These are phyloP conservation scores for Neofusicoccum laricinum DNA, from an alignment of 2,329 filamentous ascomycete genomes.

Conservation along the genomic window DNA sequence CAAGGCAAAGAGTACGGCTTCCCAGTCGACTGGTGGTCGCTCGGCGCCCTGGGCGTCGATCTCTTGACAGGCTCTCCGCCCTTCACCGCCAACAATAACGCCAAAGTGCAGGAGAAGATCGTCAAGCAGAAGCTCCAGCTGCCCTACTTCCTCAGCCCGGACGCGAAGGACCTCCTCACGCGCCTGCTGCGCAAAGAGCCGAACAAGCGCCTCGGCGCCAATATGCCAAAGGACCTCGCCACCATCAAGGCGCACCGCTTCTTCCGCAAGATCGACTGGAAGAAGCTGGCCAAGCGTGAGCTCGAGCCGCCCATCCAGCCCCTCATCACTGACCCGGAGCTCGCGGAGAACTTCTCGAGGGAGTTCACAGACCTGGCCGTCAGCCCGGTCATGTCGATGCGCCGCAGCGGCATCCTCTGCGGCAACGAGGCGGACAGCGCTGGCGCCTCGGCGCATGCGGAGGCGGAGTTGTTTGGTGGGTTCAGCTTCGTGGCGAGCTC, in stretches of 20 bases:
- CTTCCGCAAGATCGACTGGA: conserved; percentile 97
- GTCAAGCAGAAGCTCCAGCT: conserved; percentile 84
- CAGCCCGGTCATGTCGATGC: conserved; percentile 58
- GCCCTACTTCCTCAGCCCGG: conserved; percentile 85
- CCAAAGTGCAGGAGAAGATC: conserved; percentile 95
- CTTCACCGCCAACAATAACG: conserved; percentile 85
- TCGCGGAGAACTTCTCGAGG: conserved; percentile 93
- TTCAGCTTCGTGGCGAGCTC: conserved; percentile 54
- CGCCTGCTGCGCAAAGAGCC: conserved; percentile 90
- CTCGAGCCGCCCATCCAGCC: conserved; percentile 86
- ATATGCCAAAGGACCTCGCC: conserved; percentile 83
- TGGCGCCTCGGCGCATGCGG: conserved; percentile 27
- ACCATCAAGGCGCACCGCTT: conserved; percentile 91
- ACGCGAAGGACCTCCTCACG: conserved; percentile 91
- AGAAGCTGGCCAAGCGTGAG: conserved; percentile 76
- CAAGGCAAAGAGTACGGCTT: conserved; percentile 86
- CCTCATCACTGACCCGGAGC: conserved; percentile 89
- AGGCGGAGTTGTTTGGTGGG: conserved; percentile 50
- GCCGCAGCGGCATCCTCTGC: conserved; percentile 15
- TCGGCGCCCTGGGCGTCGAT: conserved; percentile 89
- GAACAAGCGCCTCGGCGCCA: conserved; percentile 79
- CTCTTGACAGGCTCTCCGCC: conserved; percentile 89
- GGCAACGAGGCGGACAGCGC: conserved; percentile 23
- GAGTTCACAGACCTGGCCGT: conserved; percentile 87
- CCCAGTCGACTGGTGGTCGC: conserved; percentile 97